A percentile compares a stretch with the other conserved stretches of the same genome.
These are phyloP conservation scores for Saccharomycopsis schoenii DNA, from an alignment of 805 yeast genomes.

Conservation along the genomic window DNA sequence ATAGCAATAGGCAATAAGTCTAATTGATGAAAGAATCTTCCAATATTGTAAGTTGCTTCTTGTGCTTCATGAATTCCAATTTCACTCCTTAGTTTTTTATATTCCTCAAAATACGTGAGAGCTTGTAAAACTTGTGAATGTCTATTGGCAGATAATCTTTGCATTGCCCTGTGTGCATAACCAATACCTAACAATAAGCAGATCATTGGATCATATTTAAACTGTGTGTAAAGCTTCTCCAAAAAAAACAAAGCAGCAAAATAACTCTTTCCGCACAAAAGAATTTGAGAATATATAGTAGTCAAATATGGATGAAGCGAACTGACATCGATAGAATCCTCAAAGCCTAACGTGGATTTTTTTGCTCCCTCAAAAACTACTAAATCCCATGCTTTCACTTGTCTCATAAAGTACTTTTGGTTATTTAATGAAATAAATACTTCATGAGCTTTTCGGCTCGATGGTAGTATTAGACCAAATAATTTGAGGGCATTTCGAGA, in stretches of 20 bases:
- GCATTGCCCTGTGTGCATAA: conserved; percentile 85
- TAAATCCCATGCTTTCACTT: conserved; percentile 81
- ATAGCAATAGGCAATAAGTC: conserved; percentile 71
- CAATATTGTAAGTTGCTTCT: conserved; percentile 77
- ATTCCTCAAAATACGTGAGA: conserved; percentile 64
- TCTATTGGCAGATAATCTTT: conserved; percentile 74
- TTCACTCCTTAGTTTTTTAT: conserved; percentile 41
- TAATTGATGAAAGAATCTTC: conserved; percentile 73
- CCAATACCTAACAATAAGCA: conserved; percentile 67
- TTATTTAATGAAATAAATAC: conserved; percentile 68
- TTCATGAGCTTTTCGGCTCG: conserved; percentile 50
- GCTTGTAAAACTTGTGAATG: conserved; percentile 88
- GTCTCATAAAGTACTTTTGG: conserved; percentile 84
- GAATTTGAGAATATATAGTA: conserved; percentile 68
- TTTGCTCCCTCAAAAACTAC: conserved; percentile 49
- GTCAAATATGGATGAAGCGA: conserved; percentile 50
- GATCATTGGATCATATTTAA: conserved; percentile 70
- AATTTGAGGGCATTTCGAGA: conserved; percentile 56
- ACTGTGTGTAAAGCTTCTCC: conserved; percentile 55
- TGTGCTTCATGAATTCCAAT: conserved; percentile 39
- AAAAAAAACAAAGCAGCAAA: conserved; percentile 74
- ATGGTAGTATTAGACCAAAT: conserved; percentile 55
- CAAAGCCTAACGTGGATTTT: conserved; percentile 51
- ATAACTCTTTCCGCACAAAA: conserved; percentile 75
- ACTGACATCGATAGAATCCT: conserved; percentile 11